Conservation (phyloP, 768 basidiomycete genomes). For the Tricholoma flavovirens region DNA sequence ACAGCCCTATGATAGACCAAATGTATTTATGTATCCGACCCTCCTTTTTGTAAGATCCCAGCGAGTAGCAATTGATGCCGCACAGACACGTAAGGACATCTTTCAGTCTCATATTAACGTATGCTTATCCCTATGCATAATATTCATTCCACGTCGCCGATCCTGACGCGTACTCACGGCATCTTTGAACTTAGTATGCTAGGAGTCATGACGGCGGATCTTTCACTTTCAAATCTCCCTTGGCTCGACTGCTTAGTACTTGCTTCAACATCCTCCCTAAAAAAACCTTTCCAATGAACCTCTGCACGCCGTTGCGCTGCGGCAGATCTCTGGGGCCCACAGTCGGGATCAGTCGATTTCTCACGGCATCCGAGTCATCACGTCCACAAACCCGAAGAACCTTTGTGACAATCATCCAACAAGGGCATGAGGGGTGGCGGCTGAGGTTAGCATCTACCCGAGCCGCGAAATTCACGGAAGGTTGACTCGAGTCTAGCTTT, state of each 20-base stretch:
- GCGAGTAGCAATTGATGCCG: too few relatives aligned
- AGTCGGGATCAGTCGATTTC: not conserved
- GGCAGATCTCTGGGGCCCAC: not conserved
- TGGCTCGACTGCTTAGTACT: not conserved
- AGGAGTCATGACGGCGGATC: too few relatives aligned
- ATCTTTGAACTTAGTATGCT: too few relatives aligned
- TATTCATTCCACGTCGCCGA: not conserved
- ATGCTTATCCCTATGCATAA: too few relatives aligned
- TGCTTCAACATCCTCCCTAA: not conserved
- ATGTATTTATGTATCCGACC: too few relatives aligned
- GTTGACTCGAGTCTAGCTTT: constrained; percentile 25
- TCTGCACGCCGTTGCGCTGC: not conserved
- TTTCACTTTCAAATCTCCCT: not conserved
- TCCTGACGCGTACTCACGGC: not conserved
- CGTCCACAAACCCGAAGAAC: constrained; percentile 16
- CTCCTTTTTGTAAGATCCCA: too few relatives aligned
- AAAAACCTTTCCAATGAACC: not conserved
- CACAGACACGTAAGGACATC: too few relatives aligned
- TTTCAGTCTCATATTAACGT: too few relatives aligned
- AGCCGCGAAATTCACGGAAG: not conserved
- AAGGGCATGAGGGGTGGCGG: constrained; percentile 50
- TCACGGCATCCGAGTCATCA: not conserved
- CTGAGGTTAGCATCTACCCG: constrained; percentile 27
- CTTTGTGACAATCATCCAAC: constrained; percentile 45
- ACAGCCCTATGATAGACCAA: too few relatives aligned